Conservation (phyloP, 768 basidiomycete species). For the Agaricus subrufescens region DNA sequence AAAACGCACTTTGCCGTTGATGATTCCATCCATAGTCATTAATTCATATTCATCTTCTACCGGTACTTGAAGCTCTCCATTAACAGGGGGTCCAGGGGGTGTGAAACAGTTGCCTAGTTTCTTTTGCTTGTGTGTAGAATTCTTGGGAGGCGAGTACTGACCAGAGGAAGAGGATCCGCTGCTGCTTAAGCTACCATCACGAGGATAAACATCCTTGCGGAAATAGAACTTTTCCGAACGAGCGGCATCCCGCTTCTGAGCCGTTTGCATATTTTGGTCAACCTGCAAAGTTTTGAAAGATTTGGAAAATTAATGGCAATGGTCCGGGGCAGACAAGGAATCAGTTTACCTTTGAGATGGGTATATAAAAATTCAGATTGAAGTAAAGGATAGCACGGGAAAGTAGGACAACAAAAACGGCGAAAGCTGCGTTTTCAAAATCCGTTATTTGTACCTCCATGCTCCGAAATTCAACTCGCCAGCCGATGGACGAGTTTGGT, state of each 20-base stretch:
- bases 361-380: conserved; percentile 92
- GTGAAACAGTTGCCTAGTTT: conserved; percentile 72
- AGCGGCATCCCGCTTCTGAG: conserved; percentile 80
- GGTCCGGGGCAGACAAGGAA: not conserved
- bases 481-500: conserved; percentile 87
- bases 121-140: conserved; percentile 49
- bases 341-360: conserved; percentile 81
- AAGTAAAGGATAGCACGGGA: conserved; percentile 91
- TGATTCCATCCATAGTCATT: conserved; percentile 88
- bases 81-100: conserved; percentile 41
- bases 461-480: conserved; percentile 97
- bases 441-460: conserved; percentile 99
- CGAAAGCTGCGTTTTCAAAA: conserved; percentile 97
- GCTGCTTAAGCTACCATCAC: conserved; percentile 35
- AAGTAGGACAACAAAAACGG: conserved; percentile 90
- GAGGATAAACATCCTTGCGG: conserved; percentile 77
- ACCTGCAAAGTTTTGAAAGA: conserved; percentile 55
- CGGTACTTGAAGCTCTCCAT: conserved; percentile 25
- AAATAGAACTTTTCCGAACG: conserved; percentile 80
- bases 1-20: conserved; percentile 78
- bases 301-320: not conserved
- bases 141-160: conserved; percentile 31
- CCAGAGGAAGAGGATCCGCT: conserved; percentile 41
- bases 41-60: conserved; percentile 87
- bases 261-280: conserved; percentile 92